Evolutionary conservation across 345 rosid genomes (phyloP), one percentile per base, ranked within the genome.

Genomic region (Ceriops decandra): DNA sequence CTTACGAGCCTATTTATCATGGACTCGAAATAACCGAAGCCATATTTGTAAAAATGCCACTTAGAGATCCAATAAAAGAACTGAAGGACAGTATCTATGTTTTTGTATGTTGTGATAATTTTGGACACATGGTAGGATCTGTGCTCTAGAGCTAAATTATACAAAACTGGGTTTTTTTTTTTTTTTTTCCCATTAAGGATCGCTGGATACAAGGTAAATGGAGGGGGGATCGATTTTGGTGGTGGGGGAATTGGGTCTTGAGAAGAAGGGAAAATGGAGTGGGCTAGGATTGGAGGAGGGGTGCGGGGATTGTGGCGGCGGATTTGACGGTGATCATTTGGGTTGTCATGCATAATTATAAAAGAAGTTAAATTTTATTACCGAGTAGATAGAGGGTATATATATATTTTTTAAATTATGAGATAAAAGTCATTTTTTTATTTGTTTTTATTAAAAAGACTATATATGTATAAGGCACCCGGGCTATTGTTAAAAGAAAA

Each of bases 41-140:
- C 88, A 0, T 81, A 87, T 69, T 84, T 81, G 88, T 83, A 77
- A 76, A 70, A 79, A 72, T 64, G 72, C 70, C 82, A 58, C 81
- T 64, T 74, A 33, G 85, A 84, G 51, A 84, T 70, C 86, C 92
- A 87, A 61, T 57, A 81, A 49, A 87, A 82, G 59, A 85, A 84
- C 58, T 62, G 64, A 65, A 83, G 53, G 17, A 77, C 83, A 1
- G 68, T 54, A 36, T 79, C 74, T 1, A 84, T 72, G 65, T 30
- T 70, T 31, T 57, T 58, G 67, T 82, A 85, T 71, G 78, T 57
- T 16, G 66, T 64, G 71, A 87, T 71, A 67, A 87, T 82, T 61
- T 73, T 49, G 63, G 85, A 69, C 21, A 82, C 89, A 36, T 82
- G 82, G 62, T 72, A 74, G 31, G 89, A 84, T 24, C 52, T 68